Base-by-base conservation (phyloP, 805 yeast genomes). In the Kurtzmaniella cleridarum region DNA sequence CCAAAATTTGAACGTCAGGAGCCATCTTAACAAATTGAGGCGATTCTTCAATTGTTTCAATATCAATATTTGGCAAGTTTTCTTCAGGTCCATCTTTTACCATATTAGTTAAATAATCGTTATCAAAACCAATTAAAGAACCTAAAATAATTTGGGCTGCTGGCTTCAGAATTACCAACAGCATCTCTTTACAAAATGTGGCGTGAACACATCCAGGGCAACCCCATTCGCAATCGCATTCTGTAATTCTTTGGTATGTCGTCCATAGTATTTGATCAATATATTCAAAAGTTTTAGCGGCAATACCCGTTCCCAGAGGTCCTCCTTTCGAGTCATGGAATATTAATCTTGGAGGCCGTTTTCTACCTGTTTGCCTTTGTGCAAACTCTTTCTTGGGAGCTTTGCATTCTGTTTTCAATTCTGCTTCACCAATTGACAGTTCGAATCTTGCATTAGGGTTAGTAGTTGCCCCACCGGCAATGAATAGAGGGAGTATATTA, bases 331-430 rank as follows among this genome's bases (percentile, higher is more conserved):
- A 73, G 57, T 93, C 98, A 53, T 79, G 80, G 48, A 93, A 84
- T 1, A 90, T 78, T 36, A 93, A 63, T 39, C 98, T 66, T 0
- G 95, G 95, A 0, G 98, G 98, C 31, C 99, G 64, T 41, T 75
- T 76, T 30, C 98, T 65, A 13, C 61, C 59, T 0, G 91, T 74
- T 52, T 84, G 84, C 23, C 88, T 62, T 35, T 73, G 72, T 1
- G 96, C 86, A 69, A 91, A 86, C 55, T 93, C 99, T 51, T 93
- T 93, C 47, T 89, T 95, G 0, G 98, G 97, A 0, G 98, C 97
- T 53, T 93, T 93, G 60, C 99, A 93, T 59, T 93, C 99, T 0
- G 98, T 87, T 33, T 76, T 76, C 11, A 93, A 72, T 49, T 93
- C 98, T 2, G 68, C 48, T 31, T 62, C 66, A 0, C 67, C 69